A percentile compares a stretch with the other conserved stretches of the same genome.
Conservation (phyloP, 805 yeast species). For the Hanseniaspora vineae region DNA sequence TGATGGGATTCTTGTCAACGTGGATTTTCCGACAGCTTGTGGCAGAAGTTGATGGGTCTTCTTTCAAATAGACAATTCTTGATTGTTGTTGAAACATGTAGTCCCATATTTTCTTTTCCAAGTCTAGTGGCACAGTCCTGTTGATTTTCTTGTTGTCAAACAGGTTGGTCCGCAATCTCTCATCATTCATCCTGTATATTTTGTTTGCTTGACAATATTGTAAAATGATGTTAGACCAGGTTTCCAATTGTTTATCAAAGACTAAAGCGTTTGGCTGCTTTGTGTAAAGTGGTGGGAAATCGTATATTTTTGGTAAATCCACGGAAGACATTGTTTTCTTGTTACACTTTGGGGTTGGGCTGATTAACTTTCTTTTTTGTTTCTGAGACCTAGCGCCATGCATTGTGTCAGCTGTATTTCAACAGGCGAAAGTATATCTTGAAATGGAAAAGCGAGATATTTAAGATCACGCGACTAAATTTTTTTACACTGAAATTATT, state of each 20-base stretch:
- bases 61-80: neutral
- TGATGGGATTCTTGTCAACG: neutral
- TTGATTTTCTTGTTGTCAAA: neutral
- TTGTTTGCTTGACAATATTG: slow-evolving; percentile 44
- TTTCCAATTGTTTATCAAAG: slow-evolving; percentile 59
- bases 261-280: slow-evolving; percentile 76
- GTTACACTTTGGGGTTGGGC: too few relatives aligned
- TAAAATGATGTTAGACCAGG: slow-evolving; percentile 61
- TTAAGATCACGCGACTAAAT: too few relatives aligned
- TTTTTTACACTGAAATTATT: too few relatives aligned
- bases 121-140: neutral
- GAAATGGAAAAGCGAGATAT: too few relatives aligned
- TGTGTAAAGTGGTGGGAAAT: slow-evolving; percentile 88
- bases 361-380: too few relatives aligned
- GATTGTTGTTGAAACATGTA: neutral
- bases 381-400: too few relatives aligned
- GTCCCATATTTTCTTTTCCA: neutral
- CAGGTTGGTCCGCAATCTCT: neutral
- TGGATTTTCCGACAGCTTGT: neutral
- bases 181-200: slow-evolving; percentile 13
- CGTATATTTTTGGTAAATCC: slow-evolving; percentile 37
- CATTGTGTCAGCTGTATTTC: too few relatives aligned
- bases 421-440: too few relatives aligned
- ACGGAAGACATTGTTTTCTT: too few relatives aligned
- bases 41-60: neutral